phyloP scores from a whole-genome alignment of 306 rosid genomes.

The Rosa persica region DNA sequence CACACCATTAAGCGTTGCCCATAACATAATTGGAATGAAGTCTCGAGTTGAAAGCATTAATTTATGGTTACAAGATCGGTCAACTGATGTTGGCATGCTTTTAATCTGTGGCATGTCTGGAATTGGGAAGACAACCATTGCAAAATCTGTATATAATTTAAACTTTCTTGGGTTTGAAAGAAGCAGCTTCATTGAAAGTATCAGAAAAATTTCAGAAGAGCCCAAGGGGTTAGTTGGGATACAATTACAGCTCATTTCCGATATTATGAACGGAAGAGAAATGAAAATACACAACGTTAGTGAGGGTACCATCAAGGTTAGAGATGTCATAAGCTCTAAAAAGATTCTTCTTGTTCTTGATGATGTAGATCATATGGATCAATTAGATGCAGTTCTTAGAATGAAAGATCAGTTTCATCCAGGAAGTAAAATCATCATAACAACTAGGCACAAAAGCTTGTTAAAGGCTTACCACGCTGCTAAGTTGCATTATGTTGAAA shows the following conservation, averaged over 20 bases:
- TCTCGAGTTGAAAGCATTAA: too few relatives aligned
- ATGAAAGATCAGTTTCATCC: neutral
- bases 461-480: neutral
- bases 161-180: neutral
- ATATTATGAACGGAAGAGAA: neutral
- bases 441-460: neutral
- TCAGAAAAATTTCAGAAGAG: neutral
- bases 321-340: too few relatives aligned
- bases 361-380: too few relatives aligned
- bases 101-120: too few relatives aligned
- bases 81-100: too few relatives aligned
- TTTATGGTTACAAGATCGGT: too few relatives aligned
- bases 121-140: conserved; percentile 8
- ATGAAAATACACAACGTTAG: neutral
- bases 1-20: too few relatives aligned
- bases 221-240: neutral
- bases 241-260: neutral
- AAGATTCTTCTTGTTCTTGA: too few relatives aligned
- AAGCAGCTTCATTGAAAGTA: neutral
- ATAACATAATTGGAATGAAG: too few relatives aligned
- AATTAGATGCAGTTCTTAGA: neutral
- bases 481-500: neutral
- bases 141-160: neutral
- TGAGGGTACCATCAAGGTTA: neutral
- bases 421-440: neutral